Evolutionary conservation across 805 yeast genomes (phyloP).

Genomic region (baker's yeast (Saccharomyces cerevisiae)): DNA sequence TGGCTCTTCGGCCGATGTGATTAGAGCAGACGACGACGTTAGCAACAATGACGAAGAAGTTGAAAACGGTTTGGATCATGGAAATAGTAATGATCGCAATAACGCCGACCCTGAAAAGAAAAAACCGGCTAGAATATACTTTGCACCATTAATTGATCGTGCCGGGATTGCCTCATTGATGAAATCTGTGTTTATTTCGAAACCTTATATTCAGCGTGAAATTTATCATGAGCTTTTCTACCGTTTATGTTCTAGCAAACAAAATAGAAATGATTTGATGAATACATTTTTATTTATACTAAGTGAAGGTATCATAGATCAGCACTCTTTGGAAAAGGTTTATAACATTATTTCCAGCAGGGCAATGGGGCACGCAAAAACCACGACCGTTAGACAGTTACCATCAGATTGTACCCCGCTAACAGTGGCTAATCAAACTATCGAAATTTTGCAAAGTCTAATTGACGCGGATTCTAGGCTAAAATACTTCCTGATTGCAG

Average conservation of each 20-base stretch:
- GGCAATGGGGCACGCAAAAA: constrained; percentile 30
- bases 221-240: constrained; percentile 56
- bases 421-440: constrained; percentile 64
- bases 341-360: constrained; percentile 49
- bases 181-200: constrained; percentile 66
- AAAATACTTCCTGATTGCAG: constrained; percentile 68
- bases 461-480: constrained; percentile 59
- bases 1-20: constrained; percentile 8
- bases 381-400: constrained; percentile 20
- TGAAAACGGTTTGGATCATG: constrained; percentile 3
- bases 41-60: constrained; percentile 11
- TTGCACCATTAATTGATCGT: constrained; percentile 65
- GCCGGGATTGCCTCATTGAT: constrained; percentile 67
- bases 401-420: constrained; percentile 63
- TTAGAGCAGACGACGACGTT: constrained; percentile 14
- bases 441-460: constrained; percentile 66
- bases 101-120: constrained; percentile 18
- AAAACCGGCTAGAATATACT: constrained; percentile 35
- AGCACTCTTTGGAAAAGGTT: constrained; percentile 50
- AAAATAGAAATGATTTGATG: constrained; percentile 67
- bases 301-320: constrained; percentile 65
- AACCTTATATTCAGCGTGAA: constrained; percentile 53
- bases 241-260: constrained; percentile 66
- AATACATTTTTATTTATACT: constrained; percentile 58
- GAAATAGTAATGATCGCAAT: constrained; percentile 3